These are phyloP conservation scores for Rosa multiflora DNA, from an alignment of 306 rosid species.

Conservation along the genomic window DNA sequence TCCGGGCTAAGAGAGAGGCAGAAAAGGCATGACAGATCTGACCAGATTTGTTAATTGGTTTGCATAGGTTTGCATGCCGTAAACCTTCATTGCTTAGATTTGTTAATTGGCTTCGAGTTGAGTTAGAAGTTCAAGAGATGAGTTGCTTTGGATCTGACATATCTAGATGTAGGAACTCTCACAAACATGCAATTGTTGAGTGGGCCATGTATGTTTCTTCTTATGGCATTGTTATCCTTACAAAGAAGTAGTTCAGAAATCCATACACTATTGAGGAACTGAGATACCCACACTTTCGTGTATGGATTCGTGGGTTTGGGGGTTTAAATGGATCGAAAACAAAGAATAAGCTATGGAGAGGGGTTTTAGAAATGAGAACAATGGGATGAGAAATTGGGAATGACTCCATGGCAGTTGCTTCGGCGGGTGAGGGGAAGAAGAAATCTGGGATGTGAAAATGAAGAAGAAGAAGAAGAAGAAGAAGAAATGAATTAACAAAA, in stretches of 20 bases:
- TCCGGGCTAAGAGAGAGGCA: slow-evolving; percentile 42
- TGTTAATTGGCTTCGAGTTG: slow-evolving; percentile 39
- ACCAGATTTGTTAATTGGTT: slow-evolving; percentile 1
- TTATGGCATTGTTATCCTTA: slow-evolving; percentile 64
- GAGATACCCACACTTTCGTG: no score
- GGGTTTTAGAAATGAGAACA: no score
- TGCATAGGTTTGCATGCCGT: slow-evolving; percentile 68
- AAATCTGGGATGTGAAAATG: no score
- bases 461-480: no score
- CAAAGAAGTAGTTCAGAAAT: slow-evolving; percentile 80
- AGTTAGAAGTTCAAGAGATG: no score
- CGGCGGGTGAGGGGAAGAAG: no score
- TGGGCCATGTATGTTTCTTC: slow-evolving; percentile 88
- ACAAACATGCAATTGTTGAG: slow-evolving; percentile 59
- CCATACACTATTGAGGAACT: slow-evolving; percentile 5
- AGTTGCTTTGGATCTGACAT: slow-evolving; percentile 65
- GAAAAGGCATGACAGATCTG: slow-evolving; percentile 24
- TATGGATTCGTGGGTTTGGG: no score
- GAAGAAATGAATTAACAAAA: no score
- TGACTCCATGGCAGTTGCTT: no score
- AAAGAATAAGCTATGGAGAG: no score
- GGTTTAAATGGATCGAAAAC: no score
- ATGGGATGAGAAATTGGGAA: no score
- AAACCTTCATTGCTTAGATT: slow-evolving; percentile 64
- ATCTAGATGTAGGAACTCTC: slow-evolving; percentile 63